Base-by-base conservation (phyloP, 176 grass and related monocot species). In the Triticum timopheevii region DNA sequence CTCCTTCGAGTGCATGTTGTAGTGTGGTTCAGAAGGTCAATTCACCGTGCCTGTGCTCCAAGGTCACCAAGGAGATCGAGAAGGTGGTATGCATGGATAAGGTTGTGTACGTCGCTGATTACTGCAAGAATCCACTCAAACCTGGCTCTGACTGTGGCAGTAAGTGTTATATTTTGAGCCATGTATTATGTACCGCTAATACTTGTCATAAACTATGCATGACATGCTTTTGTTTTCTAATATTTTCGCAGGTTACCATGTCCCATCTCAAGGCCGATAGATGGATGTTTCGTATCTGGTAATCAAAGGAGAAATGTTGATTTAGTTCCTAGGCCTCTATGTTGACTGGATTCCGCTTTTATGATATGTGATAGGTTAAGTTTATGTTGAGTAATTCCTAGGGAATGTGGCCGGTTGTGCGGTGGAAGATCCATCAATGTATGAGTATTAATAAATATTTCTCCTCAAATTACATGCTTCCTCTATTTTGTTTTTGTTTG, bases 51-150 rank as follows among this genome's bases (percentile, higher is more conserved):
- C 0, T 91, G 13, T 94, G 92, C 61, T 49, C 56, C 36, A 87
- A 84, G 50, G n/a, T 89, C 28, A 90, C 61, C 33, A 61, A 79
- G 23, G 47, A 47, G 2, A 10, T 73, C 1, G 67, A 91, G 79
- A 84, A 84, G 67, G 0, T 91, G 0, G 69, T 94, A 40, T 82
- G 64, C 66, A 91, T 94, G 89, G 73, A 89, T 2, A 94, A 94
- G 23, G 79, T 94, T 15, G 73, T 84, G 11, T 91, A 86, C 0
- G 83, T 91, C 1, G 75, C 75, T 0, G 8, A 40, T 4, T n/a
- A 42, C 8, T 96, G 91, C 10, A 54, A 77, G 24, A 88, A 52
- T 28, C 83, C 83, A 12, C 36, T 95, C 20, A 13, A 40, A 0
- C n/a, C 19, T 13, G 85, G 89, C 80, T 88, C 34, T 7, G 13